phyloP scores from a whole-genome alignment of 192 early-diverging fungal species.

The Neocallimastix lanati region DNA sequence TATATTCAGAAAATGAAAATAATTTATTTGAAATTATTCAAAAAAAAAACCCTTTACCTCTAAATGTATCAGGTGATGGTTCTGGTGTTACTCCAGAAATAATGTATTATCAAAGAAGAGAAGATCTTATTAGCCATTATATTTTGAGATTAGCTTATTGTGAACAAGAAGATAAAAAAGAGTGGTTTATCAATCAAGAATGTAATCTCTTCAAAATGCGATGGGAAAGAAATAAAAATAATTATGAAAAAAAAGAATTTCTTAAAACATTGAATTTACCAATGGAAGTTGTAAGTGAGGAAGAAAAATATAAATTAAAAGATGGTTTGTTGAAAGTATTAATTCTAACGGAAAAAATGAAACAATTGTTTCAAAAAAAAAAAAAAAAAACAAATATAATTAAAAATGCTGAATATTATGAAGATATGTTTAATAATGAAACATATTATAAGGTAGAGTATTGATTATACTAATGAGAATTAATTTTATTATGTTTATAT shows the following conservation, averaged over 20 bases:
- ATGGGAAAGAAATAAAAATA: background rate
- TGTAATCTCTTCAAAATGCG: background rate
- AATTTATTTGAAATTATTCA: background rate
- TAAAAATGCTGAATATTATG: too few species aligned
- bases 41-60: background rate
- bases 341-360: background rate
- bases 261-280: background rate
- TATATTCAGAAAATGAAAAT: background rate
- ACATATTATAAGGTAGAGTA: too few species aligned
- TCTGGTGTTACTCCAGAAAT: too few species aligned
- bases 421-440: too few species aligned
- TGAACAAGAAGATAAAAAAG: constrained; percentile 18
- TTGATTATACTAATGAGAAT: too few species aligned
- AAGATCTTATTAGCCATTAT: constrained; percentile 69
- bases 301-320: background rate
- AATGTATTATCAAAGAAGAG: constrained; percentile 25
- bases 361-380: too few species aligned
- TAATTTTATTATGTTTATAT: too few species aligned
- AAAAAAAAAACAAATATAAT: too few species aligned
- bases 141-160: constrained; percentile 59
- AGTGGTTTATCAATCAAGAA: background rate
- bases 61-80: too few species aligned
- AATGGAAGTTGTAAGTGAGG: background rate
- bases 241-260: background rate
- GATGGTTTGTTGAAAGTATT: background rate